Conservation (phyloP, 2,329 filamentous ascomycete species). For the Aspergillus sojae region DNA sequence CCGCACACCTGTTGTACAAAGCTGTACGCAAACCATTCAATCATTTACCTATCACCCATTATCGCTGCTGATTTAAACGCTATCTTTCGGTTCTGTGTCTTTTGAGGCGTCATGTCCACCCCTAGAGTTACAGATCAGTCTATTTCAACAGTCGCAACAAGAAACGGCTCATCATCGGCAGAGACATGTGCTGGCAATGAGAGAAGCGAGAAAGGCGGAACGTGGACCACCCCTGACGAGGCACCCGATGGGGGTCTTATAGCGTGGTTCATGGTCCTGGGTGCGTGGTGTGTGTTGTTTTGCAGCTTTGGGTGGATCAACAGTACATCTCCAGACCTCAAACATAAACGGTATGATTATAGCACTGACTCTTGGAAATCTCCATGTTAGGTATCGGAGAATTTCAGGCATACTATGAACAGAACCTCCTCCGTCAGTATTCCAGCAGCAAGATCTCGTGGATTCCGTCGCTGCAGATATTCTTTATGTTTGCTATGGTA, state of each 20-base stretch:
- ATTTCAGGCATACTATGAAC: slow-evolving; percentile 18
- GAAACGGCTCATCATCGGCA: background rate
- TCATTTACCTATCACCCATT: rapidly evolving
- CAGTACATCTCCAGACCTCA: background rate
- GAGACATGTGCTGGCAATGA: background rate
- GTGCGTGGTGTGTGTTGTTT: slow-evolving; percentile 11
- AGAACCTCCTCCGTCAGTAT: slow-evolving; percentile 2
- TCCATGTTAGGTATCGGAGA: slow-evolving; percentile 12
- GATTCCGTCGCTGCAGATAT: slow-evolving; percentile 17
- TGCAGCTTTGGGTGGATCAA: slow-evolving; percentile 11
- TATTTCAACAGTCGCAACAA: background rate
- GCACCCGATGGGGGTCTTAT: background rate
- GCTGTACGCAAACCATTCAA: background rate
- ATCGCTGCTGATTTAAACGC: too few relatives aligned
- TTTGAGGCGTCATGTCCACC: background rate
- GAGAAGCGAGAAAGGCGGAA: background rate
- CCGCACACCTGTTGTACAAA: rapidly evolving
- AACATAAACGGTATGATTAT: background rate
- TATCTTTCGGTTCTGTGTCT: too few relatives aligned
- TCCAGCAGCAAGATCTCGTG: slow-evolving; percentile 14
- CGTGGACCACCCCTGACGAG: background rate
- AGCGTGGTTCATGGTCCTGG: slow-evolving; percentile 10
- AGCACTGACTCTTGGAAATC: background rate
- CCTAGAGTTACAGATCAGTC: background rate
- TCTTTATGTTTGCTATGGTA: slow-evolving; percentile 18